Conservation (phyloP, 495 filamentous ascomycete species). For the Talaromyces stipitatus region DNA sequence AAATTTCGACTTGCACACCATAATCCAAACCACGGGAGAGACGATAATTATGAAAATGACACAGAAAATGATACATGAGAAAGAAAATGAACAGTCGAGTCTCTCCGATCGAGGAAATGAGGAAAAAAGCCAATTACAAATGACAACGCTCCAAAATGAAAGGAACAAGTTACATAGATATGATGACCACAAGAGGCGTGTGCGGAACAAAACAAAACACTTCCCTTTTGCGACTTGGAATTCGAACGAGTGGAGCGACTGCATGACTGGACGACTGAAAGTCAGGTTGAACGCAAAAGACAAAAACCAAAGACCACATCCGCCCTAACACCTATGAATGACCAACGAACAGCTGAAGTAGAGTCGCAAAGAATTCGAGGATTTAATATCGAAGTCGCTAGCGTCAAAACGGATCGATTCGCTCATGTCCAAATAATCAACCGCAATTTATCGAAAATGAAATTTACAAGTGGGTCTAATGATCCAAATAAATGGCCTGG, state of each 20-base stretch:
- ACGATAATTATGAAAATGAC: background rate
- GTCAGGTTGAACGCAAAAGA: background rate
- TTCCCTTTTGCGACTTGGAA: background rate
- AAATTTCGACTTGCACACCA: background rate
- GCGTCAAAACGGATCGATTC: constrained; percentile 1
- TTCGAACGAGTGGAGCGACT: background rate
- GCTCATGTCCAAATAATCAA: constrained; percentile 5
- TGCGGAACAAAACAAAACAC: background rate
- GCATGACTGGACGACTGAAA: background rate
- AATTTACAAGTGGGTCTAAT: constrained; percentile 6
- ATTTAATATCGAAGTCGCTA: constrained; percentile 1
- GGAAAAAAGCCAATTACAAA: constrained; percentile 2
- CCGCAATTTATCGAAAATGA: constrained; percentile 3
- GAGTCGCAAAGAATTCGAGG: background rate
- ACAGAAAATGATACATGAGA: constrained; percentile 7
- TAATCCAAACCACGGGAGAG: background rate
- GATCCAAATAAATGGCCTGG: constrained; percentile 1
- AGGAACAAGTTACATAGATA: constrained; percentile 1
- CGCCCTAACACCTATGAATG: background rate
- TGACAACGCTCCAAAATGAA: constrained; percentile 4
- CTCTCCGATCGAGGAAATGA: background rate
- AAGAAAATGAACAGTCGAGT: constrained; percentile 4
- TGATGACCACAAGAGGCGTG: background rate
- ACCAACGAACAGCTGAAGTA: background rate
- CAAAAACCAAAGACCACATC: background rate